Evolutionary conservation across 805 yeast genomes (phyloP), one percentile per base, ranked within the genome.

Genomic region (Wickerhamiella hasegawae): DNA sequence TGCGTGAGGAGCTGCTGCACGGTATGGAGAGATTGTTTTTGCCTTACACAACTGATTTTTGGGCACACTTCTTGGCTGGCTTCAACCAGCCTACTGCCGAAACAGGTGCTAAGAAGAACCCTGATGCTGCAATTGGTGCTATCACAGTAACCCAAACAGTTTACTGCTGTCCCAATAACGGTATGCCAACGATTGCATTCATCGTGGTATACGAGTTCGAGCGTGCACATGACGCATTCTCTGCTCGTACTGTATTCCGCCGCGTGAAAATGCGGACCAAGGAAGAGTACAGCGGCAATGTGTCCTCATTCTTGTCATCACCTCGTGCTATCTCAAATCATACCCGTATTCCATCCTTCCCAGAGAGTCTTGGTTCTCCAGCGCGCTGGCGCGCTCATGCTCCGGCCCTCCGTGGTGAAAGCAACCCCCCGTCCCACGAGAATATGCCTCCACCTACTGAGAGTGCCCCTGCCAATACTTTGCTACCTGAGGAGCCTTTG

Each of bases 41-140:
- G 18, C 60, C 60, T 11, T 55, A 55, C 41, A 49, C 59, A 14
- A 42, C 53, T 17, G 62, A 57, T 35, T 57, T 57, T 41, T 57
- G 61, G 60, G 43, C 54, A 4, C 60, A 59, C 19, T 57, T 57
- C 41, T 36, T 57, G 23, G 40, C 43, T 15, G 57, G 60, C 3
- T 48, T 57, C 20, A n/a, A 18, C 16, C 18, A 28, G 12, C 5
- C 19, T 4, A 21, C 6, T 21, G 28, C 16, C 16, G 25, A 23
- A 14, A 32, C 43, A 8, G 44, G 39, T 17, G 41, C 44, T 25
- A 39, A 39, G 24, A 40, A 40, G 32, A 44, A 48, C 35, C 43
- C 52, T 2, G 49, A 44, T 28, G 47, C 53, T 12, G 55, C 57
- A 15, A 43, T 56, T 16, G 43, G 41, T 16, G 60, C 60, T 5